phyloP scores from a whole-genome alignment of 2,329 filamentous ascomycete genomes.

The Colletotrichum filicis region DNA sequence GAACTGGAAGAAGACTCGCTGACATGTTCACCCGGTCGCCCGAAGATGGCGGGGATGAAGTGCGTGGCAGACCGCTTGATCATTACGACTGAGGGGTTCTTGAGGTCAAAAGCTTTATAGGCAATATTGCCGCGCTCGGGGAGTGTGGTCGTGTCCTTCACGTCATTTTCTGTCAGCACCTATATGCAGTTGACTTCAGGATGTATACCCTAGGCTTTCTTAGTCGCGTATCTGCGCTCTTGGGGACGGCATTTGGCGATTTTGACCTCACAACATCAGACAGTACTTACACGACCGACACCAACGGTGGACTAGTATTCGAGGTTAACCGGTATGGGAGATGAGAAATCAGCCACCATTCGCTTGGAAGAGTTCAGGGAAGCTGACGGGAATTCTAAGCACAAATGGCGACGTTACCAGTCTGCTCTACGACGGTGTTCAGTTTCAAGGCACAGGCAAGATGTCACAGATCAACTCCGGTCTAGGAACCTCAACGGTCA shows the following conservation, averaged over 20 bases:
- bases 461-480: slow-evolving; percentile 63
- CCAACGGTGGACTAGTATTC: slow-evolving; percentile 39
- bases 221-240: not conserved
- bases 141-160: no score
- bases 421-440: slow-evolving; percentile 61
- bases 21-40: not conserved
- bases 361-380: not conserved
- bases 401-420: slow-evolving; percentile 72
- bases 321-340: slow-evolving; percentile 37
- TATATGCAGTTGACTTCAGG: no score
- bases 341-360: not conserved
- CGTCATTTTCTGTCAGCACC: not conserved
- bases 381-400: slow-evolving; percentile 50
- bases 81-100: not conserved
- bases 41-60: not conserved
- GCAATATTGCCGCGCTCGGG: not conserved
- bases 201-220: slow-evolving; percentile 2
- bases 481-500: slow-evolving; percentile 43
- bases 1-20: not conserved
- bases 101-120: not conserved
- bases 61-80: not conserved
- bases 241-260: slow-evolving; percentile 1
- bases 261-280: slow-evolving; percentile 28
- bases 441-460: slow-evolving; percentile 57
- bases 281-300: slow-evolving; percentile 39